Conservation (phyloP, 768 basidiomycete genomes). For the Lactarius hengduanensis region DNA sequence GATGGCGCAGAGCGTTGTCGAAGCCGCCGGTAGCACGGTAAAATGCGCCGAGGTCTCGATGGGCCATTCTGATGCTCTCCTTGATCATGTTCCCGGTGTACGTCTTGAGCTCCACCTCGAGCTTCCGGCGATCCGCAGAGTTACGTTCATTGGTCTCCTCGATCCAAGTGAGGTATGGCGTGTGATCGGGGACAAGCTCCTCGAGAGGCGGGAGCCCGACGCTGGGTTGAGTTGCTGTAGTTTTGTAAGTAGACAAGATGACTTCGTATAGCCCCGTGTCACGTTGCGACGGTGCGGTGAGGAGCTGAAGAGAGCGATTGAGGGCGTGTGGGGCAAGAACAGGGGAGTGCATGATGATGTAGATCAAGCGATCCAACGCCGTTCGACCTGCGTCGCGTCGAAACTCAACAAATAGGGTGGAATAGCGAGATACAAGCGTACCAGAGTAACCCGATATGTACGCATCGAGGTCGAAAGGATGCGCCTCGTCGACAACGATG, state of each 20-base stretch:
- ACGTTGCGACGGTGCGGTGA: slow-evolving; percentile 53
- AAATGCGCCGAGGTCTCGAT: slow-evolving; percentile 84
- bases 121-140: slow-evolving; percentile 69
- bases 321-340: slow-evolving; percentile 71
- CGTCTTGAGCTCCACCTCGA: slow-evolving; percentile 93
- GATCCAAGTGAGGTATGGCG: slow-evolving; percentile 50
- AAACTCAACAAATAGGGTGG: not conserved
- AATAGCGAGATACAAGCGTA: slow-evolving; percentile 34
- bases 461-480: slow-evolving; percentile 85
- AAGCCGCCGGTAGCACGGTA: slow-evolving; percentile 74
- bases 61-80: slow-evolving; percentile 94
- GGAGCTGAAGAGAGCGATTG: slow-evolving; percentile 59
- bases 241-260: slow-evolving; percentile 55
- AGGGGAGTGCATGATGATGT: slow-evolving; percentile 64
- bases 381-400: slow-evolving; percentile 54
- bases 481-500: slow-evolving; percentile 61
- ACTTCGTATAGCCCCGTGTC: slow-evolving; percentile 62
- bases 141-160: slow-evolving; percentile 67
- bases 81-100: slow-evolving; percentile 98
- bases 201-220: slow-evolving; percentile 45
- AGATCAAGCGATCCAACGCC: slow-evolving; percentile 69
- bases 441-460: slow-evolving; percentile 78
- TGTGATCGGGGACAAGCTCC: slow-evolving; percentile 55
- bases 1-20: slow-evolving; percentile 69
- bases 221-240: slow-evolving; percentile 36